Conservation (phyloP, 2,329 filamentous ascomycete genomes). For the Sporothrix euskadiensis region DNA sequence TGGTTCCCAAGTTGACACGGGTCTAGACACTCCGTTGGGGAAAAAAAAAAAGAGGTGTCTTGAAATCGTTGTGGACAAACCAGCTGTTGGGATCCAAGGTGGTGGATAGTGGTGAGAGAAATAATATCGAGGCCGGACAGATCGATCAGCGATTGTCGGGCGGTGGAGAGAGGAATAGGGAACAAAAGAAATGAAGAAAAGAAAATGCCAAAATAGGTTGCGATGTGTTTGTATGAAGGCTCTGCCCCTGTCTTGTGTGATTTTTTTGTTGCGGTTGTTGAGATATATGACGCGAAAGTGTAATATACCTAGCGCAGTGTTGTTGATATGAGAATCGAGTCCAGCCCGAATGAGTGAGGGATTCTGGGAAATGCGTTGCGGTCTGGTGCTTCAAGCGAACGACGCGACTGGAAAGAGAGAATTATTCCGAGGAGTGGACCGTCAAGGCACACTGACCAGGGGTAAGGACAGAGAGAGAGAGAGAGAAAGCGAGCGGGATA, state of each 20-base stretch:
- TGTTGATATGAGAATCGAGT: constrained; percentile 34
- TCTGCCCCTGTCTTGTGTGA: constrained; percentile 31
- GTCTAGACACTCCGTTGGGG: not conserved
- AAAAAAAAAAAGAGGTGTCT: not conserved
- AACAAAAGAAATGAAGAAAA: constrained; percentile 8
- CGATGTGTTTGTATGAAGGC: constrained; percentile 28
- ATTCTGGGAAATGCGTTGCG: constrained; percentile 27
- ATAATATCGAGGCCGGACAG: not conserved
- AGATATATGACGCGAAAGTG: constrained; percentile 16
- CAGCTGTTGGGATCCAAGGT: constrained; percentile 25
- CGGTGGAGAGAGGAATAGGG: not conserved
- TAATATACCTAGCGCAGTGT: constrained; percentile 16
- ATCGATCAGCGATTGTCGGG: constrained; percentile 28
- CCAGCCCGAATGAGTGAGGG: constrained; percentile 39
- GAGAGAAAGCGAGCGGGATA: constrained; percentile 17
- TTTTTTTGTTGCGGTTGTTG: not conserved
- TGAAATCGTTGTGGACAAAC: constrained; percentile 29
- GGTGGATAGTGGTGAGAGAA: constrained; percentile 5
- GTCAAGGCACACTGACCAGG: constrained; percentile 34
- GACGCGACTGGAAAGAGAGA: constrained; percentile 28
- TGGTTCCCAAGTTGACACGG: constrained; percentile 21
- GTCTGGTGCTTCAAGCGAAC: constrained; percentile 37
- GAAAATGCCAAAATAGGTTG: constrained; percentile 6
- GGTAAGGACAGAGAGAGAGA: constrained; percentile 23
- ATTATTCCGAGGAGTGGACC: constrained; percentile 32